Base-by-base conservation (phyloP, 805 yeast genomes). In the Metschnikowia lachancei region DNA sequence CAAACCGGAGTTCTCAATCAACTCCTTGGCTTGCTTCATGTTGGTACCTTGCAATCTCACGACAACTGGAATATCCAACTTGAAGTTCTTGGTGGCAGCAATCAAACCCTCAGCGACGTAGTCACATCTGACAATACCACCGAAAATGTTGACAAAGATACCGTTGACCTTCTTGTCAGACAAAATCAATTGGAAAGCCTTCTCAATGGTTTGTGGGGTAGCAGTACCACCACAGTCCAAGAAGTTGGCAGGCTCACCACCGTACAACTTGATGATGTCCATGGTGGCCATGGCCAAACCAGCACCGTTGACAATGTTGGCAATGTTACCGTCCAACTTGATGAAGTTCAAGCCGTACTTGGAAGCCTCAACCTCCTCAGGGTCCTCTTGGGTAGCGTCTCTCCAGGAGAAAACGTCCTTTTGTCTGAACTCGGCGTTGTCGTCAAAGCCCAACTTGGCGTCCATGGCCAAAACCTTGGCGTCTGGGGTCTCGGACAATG, bases 211-310 rank as follows among this genome's bases (percentile, higher is more conserved):
- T 74, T 88, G 87, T 58, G 98, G 97, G 54, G 98, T 94, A 61
- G 99, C 99, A 71, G 97, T 96, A 78, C 99, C 99, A 78, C 99
- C 99, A 73, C 97, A 94, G 78, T 94, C 99, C 69, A 94, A 82
- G 82, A 94, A 94, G 80, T 94, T 94, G 57, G 99, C 99, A 62
- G 99, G 99, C 59, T 82, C 87, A 70, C 99, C 99, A 64, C 98
- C 97, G 76, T 90, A 87, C 62, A 94, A 82, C 77, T 94, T 90
- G 77, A 94, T 89, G 69, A 95, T 95, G 74, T 94, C 99, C 97
- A 94, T 91, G 57, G 99, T 94, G 61, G 99, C 99, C 99, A 94
- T 94, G 63, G 99, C 99, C 67, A 94, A 81, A 72, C 99, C 99
- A 49, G 99, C 99, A 78, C 99, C 99, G 73, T 94, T 94, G 69